These are phyloP conservation scores for Leccinum obscurum DNA, from an alignment of 768 basidiomycete species.

Conservation along the genomic window DNA sequence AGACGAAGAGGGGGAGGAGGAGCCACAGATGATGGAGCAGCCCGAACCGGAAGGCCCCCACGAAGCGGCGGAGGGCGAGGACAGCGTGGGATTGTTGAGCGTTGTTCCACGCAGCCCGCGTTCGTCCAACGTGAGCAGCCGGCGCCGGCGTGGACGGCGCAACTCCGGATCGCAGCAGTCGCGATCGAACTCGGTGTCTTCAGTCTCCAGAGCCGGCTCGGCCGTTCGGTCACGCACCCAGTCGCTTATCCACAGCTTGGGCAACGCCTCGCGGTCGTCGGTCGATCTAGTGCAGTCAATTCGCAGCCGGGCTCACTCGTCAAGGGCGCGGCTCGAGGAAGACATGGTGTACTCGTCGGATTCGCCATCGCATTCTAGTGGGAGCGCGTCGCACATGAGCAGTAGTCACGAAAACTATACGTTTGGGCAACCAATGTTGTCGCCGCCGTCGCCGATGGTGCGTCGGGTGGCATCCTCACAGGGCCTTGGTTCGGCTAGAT, in stretches of 20 bases:
- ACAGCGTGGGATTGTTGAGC: constrained; percentile 57
- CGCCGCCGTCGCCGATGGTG: constrained; percentile 17
- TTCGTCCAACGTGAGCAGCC: constrained; percentile 38
- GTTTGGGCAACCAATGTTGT: constrained; percentile 61
- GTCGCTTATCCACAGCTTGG: constrained; percentile 64
- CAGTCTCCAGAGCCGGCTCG: constrained; percentile 48
- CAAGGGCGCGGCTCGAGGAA: constrained; percentile 67
- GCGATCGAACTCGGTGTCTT: constrained; percentile 30
- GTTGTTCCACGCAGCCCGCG: constrained; percentile 52
- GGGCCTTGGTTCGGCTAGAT: constrained; percentile 18
- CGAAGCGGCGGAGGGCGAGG: constrained; percentile 63
- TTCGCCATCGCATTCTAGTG: constrained; percentile 36
- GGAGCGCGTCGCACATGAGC: constrained; percentile 43
- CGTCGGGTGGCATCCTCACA: constrained; percentile 15
- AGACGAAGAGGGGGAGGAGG: constrained; percentile 32
- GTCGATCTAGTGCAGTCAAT: constrained; percentile 53
- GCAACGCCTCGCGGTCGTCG: constrained; percentile 60
- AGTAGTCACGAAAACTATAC: constrained; percentile 70
- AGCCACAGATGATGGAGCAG: constrained; percentile 40
- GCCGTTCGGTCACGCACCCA: constrained; percentile 62
- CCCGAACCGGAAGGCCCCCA: constrained; percentile 53
- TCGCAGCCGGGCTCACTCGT: constrained; percentile 61
- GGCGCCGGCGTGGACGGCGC: constrained; percentile 33
- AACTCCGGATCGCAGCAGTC: constrained; percentile 39
- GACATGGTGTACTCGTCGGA: constrained; percentile 41